Conservation (phyloP, 495 filamentous ascomycete genomes). For the Daldinia decipiens region DNA sequence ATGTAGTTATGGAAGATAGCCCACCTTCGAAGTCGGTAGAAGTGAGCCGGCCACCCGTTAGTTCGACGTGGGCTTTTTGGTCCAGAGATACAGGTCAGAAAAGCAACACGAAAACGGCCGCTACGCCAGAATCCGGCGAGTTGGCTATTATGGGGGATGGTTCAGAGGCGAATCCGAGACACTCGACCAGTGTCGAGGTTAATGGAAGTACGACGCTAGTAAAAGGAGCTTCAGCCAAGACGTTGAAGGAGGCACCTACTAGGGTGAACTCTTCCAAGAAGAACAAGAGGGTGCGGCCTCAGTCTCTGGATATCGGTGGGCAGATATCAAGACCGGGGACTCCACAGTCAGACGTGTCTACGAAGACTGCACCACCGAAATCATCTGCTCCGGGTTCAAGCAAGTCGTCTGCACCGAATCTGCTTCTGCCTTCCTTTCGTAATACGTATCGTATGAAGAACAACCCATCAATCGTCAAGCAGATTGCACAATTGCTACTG, state of each 20-base stretch:
- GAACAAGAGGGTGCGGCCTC: conserved; percentile 60
- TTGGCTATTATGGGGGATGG: conserved; percentile 74
- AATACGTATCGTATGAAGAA: conserved; percentile 73
- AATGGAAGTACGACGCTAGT: conserved; percentile 51
- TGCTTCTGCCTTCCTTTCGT: conserved; percentile 74
- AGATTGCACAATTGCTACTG: conserved; percentile 73
- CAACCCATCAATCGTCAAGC: conserved; percentile 75
- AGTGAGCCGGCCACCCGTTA: conserved; percentile 46
- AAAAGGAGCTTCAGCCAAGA: conserved; percentile 51
- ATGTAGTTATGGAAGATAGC: conserved; percentile 54
- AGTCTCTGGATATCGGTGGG: conserved; percentile 60
- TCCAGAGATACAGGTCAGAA: conserved; percentile 68
- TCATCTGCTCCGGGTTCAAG: conserved; percentile 41
- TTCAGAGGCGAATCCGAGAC: conserved; percentile 70
- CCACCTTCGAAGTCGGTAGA: conserved; percentile 40
- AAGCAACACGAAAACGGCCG: conserved; percentile 46
- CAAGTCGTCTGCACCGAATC: conserved; percentile 63
- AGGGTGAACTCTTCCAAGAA: conserved; percentile 52
- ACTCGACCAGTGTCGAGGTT: conserved; percentile 64
- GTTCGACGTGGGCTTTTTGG: conserved; percentile 89
- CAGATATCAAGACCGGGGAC: conserved; percentile 49
- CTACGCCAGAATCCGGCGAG: conserved; percentile 66
- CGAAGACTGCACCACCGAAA: conserved; percentile 40
- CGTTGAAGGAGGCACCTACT: conserved; percentile 36
- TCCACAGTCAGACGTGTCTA: conserved; percentile 49